Percentiles rank a stretch among this genome's conserved stretches.
Evolutionary conservation across 164 flowering plant species (phyloP).

Genomic region (Liquidambar formosana): DNA sequence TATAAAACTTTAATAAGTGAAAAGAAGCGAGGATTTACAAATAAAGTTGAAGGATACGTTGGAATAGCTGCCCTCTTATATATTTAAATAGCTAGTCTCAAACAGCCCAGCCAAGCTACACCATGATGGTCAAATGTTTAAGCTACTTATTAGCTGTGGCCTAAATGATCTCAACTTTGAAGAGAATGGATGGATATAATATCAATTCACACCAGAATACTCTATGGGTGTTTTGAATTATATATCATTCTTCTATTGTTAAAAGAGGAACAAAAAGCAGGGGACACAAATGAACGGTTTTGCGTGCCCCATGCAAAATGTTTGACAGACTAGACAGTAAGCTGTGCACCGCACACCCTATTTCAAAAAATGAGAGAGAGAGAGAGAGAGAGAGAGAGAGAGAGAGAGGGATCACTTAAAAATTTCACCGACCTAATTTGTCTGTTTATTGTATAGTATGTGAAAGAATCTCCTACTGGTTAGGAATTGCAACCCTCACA

Average conservation of each 20-base stretch:
- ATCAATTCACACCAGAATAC: background rate
- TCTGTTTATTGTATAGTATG: background rate
- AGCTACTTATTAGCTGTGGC: no score
- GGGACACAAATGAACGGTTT: background rate
- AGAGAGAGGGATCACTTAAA: no score
- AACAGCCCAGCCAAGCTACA: background rate
- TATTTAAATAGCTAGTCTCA: background rate
- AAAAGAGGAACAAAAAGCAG: background rate
- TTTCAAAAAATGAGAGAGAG: no score
- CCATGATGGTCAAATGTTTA: no score
- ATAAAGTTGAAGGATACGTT: no score
- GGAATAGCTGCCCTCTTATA: no score
- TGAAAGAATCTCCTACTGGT: conserved; percentile 15
- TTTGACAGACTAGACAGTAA: background rate
- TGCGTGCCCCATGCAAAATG: background rate
- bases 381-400: no score
- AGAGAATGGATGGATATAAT: no score
- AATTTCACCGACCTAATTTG: background rate
- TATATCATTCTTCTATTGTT: background rate
- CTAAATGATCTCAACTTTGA: no score
- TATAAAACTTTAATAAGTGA: no score
- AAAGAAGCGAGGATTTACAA: no score
- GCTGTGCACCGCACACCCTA: background rate
- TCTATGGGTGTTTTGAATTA: background rate
- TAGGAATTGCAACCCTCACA: conserved; percentile 9